These are phyloP conservation scores for Santalum album DNA, from an alignment of 164 flowering plant genomes.

Conservation along the genomic window DNA sequence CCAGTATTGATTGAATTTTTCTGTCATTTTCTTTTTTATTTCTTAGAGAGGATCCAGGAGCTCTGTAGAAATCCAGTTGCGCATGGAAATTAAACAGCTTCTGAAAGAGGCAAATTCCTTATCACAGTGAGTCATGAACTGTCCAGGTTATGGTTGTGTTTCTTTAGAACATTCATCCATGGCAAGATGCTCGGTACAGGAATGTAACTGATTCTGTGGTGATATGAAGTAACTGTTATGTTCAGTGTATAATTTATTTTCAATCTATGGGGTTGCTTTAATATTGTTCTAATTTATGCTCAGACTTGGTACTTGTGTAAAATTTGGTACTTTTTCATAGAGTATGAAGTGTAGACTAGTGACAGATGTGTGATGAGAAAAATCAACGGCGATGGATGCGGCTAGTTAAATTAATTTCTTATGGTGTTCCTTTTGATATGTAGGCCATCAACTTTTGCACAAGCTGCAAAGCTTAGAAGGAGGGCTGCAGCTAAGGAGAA, in stretches of 20 bases:
- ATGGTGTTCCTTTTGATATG: constrained; percentile 15
- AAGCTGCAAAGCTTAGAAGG: constrained; percentile 89
- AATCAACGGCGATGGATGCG: too few relatives aligned
- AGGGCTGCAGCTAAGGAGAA: constrained; percentile 87
- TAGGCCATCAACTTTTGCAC: constrained; percentile 97
- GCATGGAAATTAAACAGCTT: constrained; percentile 54
- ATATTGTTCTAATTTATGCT: too few relatives aligned
- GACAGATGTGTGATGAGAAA: too few relatives aligned
- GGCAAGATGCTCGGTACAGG: neutral
- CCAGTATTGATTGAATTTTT: neutral
- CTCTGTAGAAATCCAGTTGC: constrained; percentile 35
- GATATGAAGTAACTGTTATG: too few relatives aligned
- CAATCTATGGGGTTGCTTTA: too few relatives aligned
- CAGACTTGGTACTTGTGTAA: too few relatives aligned
- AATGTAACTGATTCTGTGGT: too few relatives aligned
- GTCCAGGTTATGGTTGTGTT: neutral
- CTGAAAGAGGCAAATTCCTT: constrained; percentile 64
- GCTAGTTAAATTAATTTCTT: too few relatives aligned
- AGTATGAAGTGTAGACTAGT: too few relatives aligned
- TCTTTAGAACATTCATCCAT: neutral
- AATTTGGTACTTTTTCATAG: too few relatives aligned
- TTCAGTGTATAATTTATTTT: too few relatives aligned
- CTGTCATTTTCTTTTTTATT: neutral
- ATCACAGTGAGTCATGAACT: constrained; percentile 53
- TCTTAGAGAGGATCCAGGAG: constrained; percentile 35